phyloP scores from a whole-genome alignment of 495 filamentous ascomycete species.

The Neurospora sp. region DNA sequence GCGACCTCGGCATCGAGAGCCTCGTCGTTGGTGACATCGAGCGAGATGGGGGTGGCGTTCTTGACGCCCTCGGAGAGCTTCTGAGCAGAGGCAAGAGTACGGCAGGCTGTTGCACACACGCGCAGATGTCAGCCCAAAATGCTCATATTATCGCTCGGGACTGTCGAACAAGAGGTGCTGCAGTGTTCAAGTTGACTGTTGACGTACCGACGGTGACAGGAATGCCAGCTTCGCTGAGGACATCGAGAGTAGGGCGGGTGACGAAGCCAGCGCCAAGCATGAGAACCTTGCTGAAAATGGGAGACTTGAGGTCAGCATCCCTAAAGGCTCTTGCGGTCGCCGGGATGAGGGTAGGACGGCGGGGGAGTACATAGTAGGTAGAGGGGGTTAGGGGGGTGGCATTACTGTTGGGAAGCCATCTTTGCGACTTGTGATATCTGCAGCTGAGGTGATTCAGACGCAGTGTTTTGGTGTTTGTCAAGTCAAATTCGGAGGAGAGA shows the following conservation, averaged over 20 bases:
- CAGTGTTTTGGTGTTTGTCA: slow-evolving; percentile 2
- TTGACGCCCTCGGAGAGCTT: slow-evolving; percentile 61
- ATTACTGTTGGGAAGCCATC: slow-evolving; percentile 28
- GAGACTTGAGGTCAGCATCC: not conserved
- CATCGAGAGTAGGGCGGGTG: slow-evolving; percentile 67
- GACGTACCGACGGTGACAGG: slow-evolving; percentile 72
- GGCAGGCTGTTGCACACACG: slow-evolving; percentile 52
- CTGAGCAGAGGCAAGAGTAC: slow-evolving; percentile 69
- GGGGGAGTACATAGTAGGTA: not conserved
- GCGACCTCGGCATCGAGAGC: slow-evolving; percentile 70
- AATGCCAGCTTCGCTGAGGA: slow-evolving; percentile 64
- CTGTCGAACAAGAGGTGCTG: slow-evolving; percentile 1
- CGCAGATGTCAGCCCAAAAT: not conserved
- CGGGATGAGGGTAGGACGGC: not conserved
- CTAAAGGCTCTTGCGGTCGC: not conserved
- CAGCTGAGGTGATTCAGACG: slow-evolving; percentile 5
- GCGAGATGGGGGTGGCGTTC: slow-evolving; percentile 60
- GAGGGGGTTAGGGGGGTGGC: not conserved
- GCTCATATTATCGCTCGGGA: not conserved
- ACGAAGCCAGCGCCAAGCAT: slow-evolving; percentile 75
- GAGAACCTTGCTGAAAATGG: slow-evolving; percentile 41
- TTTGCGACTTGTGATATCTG: slow-evolving; percentile 1
- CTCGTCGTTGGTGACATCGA: slow-evolving; percentile 66
- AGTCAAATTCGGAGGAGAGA: not conserved
- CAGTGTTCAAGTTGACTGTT: not conserved